Base-by-base conservation (phyloP, 2,329 filamentous ascomycete genomes). In the Microdochium trichocladiopsis region DNA sequence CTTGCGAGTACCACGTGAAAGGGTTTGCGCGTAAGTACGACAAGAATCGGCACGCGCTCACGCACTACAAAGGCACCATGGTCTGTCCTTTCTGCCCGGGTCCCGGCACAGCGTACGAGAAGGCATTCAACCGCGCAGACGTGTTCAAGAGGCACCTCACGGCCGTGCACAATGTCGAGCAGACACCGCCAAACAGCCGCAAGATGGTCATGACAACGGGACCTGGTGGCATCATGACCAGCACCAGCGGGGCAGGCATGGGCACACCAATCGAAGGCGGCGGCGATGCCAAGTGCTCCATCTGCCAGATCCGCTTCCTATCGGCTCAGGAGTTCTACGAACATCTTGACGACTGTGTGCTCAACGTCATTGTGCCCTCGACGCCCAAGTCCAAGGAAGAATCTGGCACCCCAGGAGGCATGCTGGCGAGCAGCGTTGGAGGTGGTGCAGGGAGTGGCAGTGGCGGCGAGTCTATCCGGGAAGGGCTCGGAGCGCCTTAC, bases 61-160 rank as follows among this genome's bases (percentile, higher is more conserved):
- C 92, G 4, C 92, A 96, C 69, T 96, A 96, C 80, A 96, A 96
- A 73, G 92, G 92, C 41, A 96, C 89, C 49, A 96, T 96, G 92
- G 90, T 96, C 23, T 96, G 92, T 66, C 91, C 90, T 25, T 96
- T 96, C 74, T 96, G 92, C 63, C 90, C 91, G 1, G 90, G 90
- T 31, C 90, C 89, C 25, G 92, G 92, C 3, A 93, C 90, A 4
- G 82, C 90, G 8, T 87, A 88, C 1, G 92, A 96, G 72, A 96
- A 96, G 80, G 93, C 88, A 58, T 96, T 96, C 68, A 96, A 96
- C 74, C 84, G 92, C 52, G 91, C 92, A 53, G 92, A 96, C 60
- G 91, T 96, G 56, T 96, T 96, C 80, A 96, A 96, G 79, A 82
- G 92, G 56, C 92, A 96, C 68, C 72, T 96, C 62, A 95, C 90